A percentile compares a stretch with the other conserved stretches of the same genome.
phyloP scores from a whole-genome alignment of 805 yeast genomes.

The Wickerhamomyces strasburgensis region DNA sequence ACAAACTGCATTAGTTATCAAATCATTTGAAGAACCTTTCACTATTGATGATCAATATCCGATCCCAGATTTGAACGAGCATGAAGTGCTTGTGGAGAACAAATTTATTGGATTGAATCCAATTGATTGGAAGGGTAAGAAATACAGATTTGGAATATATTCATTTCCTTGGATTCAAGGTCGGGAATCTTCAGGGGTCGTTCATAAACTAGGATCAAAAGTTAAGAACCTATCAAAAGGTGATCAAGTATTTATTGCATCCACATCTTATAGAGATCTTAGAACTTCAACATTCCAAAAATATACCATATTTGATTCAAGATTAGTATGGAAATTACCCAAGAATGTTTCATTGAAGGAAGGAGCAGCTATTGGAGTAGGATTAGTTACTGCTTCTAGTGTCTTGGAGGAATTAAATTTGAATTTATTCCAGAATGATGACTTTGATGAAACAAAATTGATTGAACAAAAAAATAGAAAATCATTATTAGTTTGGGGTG shows the following conservation, averaged over 20 bases:
- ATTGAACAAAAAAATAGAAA: slow-evolving; percentile 9
- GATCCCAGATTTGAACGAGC: slow-evolving; percentile 22
- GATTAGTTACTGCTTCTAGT: slow-evolving; percentile 39
- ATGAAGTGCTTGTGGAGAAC: slow-evolving; percentile 28
- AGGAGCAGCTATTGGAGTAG: slow-evolving; percentile 44
- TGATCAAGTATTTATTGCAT: slow-evolving; percentile 38
- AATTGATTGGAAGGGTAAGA: slow-evolving; percentile 45
- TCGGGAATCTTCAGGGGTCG: slow-evolving; percentile 39
- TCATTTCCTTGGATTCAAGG: slow-evolving; percentile 49
- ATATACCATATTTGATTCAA: slow-evolving; percentile 38
- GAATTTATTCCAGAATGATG: slow-evolving; percentile 16
- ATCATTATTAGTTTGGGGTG: slow-evolving; percentile 42
- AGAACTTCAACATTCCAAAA: slow-evolving; percentile 45
- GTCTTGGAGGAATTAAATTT: slow-evolving; percentile 26
- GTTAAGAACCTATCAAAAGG: slow-evolving; percentile 30
- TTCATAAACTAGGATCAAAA: slow-evolving; percentile 30
- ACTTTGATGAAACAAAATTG: slow-evolving; percentile 5
- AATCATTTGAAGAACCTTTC: slow-evolving; percentile 25
- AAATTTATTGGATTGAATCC: slow-evolving; percentile 41
- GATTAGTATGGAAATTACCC: slow-evolving; percentile 43
- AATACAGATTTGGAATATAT: slow-evolving; percentile 40
- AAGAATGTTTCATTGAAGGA: slow-evolving; percentile 29
- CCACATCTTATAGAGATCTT: slow-evolving; percentile 43
- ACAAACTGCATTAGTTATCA: slow-evolving; percentile 25
- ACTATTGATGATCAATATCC: slow-evolving; percentile 15